These are phyloP conservation scores for Madurella fahalii DNA, from an alignment of 2,329 filamentous ascomycete species.

Conservation along the genomic window DNA sequence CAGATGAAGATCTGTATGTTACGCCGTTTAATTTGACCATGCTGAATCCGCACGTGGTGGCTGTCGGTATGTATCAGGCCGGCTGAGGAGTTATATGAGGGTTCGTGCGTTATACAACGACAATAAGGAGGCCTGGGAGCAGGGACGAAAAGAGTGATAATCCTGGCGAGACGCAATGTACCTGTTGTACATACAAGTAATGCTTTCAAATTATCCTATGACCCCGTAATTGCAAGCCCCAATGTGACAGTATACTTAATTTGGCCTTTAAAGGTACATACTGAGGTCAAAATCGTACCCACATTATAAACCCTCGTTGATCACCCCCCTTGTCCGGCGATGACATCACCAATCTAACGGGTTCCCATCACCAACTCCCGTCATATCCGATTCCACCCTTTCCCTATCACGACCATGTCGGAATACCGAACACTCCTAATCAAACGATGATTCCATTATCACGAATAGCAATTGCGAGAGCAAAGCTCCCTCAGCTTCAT, in stretches of 20 bases:
- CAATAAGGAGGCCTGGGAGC: background rate
- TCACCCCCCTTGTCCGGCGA: background rate
- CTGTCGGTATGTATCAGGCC: slow-evolving; percentile 72
- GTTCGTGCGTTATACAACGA: background rate
- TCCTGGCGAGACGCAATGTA: background rate
- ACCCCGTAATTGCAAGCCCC: no score
- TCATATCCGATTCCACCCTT: background rate
- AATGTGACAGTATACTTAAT: no score
- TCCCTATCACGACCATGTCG: background rate
- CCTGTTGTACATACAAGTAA: background rate
- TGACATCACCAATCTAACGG: background rate
- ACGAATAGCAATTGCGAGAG: no score
- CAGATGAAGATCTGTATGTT: slow-evolving; percentile 62
- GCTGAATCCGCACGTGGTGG: slow-evolving; percentile 73
- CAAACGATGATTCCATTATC: no score
- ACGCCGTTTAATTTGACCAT: slow-evolving; percentile 72
- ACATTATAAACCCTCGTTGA: background rate
- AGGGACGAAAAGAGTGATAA: background rate
- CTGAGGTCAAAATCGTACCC: no score
- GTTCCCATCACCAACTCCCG: background rate
- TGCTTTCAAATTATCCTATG: no score
- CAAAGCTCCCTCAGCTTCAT: no score
- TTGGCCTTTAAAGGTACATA: no score
- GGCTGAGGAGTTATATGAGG: slow-evolving; percentile 47
- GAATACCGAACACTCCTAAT: no score